These are phyloP conservation scores for Sherardia arvensis DNA, from an alignment of 257 asterid genomes.

Conservation along the genomic window DNA sequence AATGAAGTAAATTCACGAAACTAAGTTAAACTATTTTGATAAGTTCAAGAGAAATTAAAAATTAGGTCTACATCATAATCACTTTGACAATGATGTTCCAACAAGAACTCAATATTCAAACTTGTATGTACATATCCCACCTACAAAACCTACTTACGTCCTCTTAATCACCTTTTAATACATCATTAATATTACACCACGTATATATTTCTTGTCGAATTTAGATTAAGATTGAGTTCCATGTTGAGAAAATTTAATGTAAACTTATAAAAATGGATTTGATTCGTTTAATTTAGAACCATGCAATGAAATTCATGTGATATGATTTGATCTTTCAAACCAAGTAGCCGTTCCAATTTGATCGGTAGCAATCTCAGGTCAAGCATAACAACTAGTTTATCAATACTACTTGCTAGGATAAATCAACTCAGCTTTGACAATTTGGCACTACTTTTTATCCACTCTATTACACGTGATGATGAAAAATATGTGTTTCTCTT, in stretches of 20 bases:
- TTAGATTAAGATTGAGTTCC: neutral
- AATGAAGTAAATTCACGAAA: no score
- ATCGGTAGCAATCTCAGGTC: no score
- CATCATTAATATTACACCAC: neutral
- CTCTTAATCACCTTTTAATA: neutral
- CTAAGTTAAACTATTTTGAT: no score
- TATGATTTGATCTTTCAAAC: no score
- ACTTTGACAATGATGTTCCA: neutral
- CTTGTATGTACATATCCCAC: neutral
- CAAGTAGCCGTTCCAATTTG: no score
- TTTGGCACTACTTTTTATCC: no score
- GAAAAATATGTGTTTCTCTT: no score
- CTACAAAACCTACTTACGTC: neutral
- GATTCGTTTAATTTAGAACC: slow-evolving; percentile 14
- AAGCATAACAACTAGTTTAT: no score
- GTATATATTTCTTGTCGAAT: neutral
- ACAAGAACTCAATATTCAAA: neutral
- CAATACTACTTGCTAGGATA: no score
- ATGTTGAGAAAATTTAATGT: neutral
- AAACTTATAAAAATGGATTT: neutral
- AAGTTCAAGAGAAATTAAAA: neutral
- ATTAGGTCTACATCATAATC: neutral
- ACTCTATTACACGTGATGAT: no score
- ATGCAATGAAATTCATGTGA: slow-evolving; percentile 8
- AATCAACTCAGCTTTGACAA: no score